Evolutionary conservation across 805 yeast species (phyloP).

Genomic region (Candida awuae): DNA sequence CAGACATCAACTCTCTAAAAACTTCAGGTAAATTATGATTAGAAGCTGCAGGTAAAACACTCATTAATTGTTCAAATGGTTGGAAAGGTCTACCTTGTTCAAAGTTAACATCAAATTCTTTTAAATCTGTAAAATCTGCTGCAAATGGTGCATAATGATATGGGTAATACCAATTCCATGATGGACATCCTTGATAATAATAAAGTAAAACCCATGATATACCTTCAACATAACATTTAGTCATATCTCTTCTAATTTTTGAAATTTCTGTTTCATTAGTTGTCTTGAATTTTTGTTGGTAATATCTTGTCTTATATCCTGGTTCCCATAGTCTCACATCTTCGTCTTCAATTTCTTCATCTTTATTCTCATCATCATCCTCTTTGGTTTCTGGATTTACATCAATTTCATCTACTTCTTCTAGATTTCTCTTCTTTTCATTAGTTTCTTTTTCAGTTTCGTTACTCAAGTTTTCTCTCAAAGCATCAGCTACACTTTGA

Average conservation of each 20-base stretch:
- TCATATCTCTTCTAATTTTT: slow-evolving; percentile 50
- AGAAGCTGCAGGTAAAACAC: slow-evolving; percentile 91
- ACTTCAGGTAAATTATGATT: slow-evolving; percentile 78
- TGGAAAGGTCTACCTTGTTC: slow-evolving; percentile 67
- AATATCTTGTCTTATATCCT: slow-evolving; percentile 80
- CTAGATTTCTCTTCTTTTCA: slow-evolving; percentile 18
- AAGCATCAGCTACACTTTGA: slow-evolving; percentile 55
- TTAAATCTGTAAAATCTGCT: slow-evolving; percentile 58
- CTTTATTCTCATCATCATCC: slow-evolving; percentile 23
- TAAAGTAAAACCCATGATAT: slow-evolving; percentile 93
- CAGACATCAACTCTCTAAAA: slow-evolving; percentile 75
- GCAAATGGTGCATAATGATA: slow-evolving; percentile 98
- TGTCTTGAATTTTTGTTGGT: slow-evolving; percentile 62
- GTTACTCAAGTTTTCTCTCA: slow-evolving; percentile 33
- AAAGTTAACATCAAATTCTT: slow-evolving; percentile 48
- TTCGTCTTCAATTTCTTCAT: slow-evolving; percentile 7
- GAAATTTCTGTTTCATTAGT: slow-evolving; percentile 46
- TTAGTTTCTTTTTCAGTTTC: slow-evolving; percentile 16
- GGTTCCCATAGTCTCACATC: slow-evolving; percentile 59
- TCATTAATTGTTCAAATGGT: slow-evolving; percentile 91
- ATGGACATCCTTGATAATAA: slow-evolving; percentile 96
- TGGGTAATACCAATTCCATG: slow-evolving; percentile 98
- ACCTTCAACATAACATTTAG: slow-evolving; percentile 78
- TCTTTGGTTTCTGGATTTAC: slow-evolving; percentile 5
- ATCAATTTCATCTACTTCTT: slow-evolving; percentile 15